Percentiles rank a stretch among this genome's conserved stretches.
phyloP scores from a whole-genome alignment of 768 basidiomycete genomes.

The Russula griseocarnosa region DNA sequence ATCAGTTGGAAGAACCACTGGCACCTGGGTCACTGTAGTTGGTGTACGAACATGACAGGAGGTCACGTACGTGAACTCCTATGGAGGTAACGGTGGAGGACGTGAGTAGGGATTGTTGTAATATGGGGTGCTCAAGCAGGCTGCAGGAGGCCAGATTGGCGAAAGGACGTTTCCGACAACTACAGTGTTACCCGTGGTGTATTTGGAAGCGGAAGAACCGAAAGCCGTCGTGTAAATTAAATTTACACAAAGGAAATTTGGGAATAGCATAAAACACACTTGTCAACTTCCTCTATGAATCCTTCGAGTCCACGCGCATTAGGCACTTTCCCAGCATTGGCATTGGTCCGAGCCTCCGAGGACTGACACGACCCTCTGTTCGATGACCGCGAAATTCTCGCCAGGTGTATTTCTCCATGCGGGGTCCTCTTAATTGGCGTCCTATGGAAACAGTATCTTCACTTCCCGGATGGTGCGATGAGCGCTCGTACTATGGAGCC shows the following conservation, averaged over 20 bases:
- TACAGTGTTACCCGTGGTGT: conserved; percentile 87
- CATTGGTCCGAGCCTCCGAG: no score
- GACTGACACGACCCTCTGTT: conserved; percentile 75
- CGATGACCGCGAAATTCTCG: conserved; percentile 78
- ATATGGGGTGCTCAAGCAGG: conserved; percentile 42
- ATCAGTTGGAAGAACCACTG: no score
- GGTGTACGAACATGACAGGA: conserved; percentile 39
- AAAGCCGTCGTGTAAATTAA: conserved; percentile 51
- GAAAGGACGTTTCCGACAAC: conserved; percentile 76
- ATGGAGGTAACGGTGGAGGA: conserved; percentile 69
- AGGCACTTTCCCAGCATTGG: conserved; percentile 83
- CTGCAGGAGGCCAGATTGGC: conserved; percentile 59
- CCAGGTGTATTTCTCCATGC: conserved; percentile 53
- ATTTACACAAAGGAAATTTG: conserved; percentile 26
- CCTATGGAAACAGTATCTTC: conserved; percentile 78
- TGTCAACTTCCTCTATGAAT: conserved; percentile 59
- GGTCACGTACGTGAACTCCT: conserved; percentile 34
- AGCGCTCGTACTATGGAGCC: conserved; percentile 67
- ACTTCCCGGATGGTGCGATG: conserved; percentile 42
- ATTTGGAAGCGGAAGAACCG: conserved; percentile 81
- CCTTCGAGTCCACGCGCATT: conserved; percentile 74
- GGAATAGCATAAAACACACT: conserved; percentile 43
- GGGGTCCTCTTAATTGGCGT: conserved; percentile 51
- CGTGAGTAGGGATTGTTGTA: conserved; percentile 49
- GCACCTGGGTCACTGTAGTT: no score